Base-by-base conservation (phyloP, 768 basidiomycete species). In the Vararia minispora region DNA sequence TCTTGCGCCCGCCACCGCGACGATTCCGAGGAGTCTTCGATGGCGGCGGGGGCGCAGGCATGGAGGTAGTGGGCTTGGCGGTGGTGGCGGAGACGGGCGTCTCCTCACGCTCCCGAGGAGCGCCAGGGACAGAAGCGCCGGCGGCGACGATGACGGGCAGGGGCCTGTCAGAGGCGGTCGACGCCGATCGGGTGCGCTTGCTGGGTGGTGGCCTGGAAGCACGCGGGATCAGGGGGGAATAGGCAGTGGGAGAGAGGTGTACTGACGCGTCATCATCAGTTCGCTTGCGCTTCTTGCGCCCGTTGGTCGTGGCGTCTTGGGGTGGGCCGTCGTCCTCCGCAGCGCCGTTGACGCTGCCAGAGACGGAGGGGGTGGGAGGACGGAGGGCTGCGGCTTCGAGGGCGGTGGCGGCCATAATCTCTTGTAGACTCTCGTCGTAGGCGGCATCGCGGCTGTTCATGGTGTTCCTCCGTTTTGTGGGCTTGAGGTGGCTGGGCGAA, bases 361-460 rank as follows among this genome's bases (percentile, higher is more conserved):
- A 52, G 36, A 54, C 51, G 27, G 51, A 50, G 35, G 65, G 64
- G 22, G 62, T 63, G 17, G 60, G 58, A 11, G 62, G 52, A 18
- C 68, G 62, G 7, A 57, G 62, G 22, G 69, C 71, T 34, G 72
- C 72, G 3, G 79, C 81, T 54, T 82, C 79, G 5, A 77, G 75
- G 18, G 80, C 81, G 14, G 79, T 79, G 27, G 73, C 74, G 49
- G 81, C 77, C 35, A 86, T 76, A 37, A 83, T 63, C 51, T 82
- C 80, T 55, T 82, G 79, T 40, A 85, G 56, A 53, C 79, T 88
- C 53, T 91, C 85, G 55, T 94, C 92, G 55, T 90, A 92, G 10
- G 79, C 82, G 12, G 92, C 88, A 57, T 95, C 94, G 41, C 94
- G 69, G 52, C 88, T 92, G 58, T 98, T 98, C 90, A 99, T 94